Conservation (phyloP, 805 yeast genomes). For the Saccharomycopsis fibuligera region DNA sequence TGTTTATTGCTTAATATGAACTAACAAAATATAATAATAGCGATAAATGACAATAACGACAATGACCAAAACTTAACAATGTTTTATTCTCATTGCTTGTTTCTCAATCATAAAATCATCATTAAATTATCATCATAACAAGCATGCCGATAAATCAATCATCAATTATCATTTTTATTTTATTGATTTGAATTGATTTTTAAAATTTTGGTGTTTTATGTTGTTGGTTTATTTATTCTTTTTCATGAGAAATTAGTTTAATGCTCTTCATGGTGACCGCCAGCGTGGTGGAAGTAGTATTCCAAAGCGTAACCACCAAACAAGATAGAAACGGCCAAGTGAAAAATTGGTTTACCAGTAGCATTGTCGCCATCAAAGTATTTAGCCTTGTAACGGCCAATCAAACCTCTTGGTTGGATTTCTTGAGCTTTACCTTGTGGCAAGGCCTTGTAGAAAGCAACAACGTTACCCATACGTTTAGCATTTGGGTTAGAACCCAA, state of each 20-base stretch:
- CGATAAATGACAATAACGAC: no score
- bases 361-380: constrained; percentile 82
- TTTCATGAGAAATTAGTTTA: not conserved
- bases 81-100: no score
- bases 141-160: no score
- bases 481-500: constrained; percentile 94
- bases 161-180: not conserved
- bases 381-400: constrained; percentile 78
- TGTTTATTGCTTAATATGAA: no score
- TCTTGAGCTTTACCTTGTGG: constrained; percentile 91
- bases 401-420: constrained; percentile 58
- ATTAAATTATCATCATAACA: no score
- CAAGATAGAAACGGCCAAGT: constrained; percentile 62
- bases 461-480: constrained; percentile 92
- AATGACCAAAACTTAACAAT: no score
- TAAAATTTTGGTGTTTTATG: not conserved
- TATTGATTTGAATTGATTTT: not conserved
- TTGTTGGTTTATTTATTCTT: not conserved
- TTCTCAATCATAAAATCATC: no score
- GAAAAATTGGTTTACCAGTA: constrained; percentile 76
- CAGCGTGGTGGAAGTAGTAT: constrained; percentile 83
- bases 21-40: no score
- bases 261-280: constrained; percentile 26
- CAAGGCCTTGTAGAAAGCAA: constrained; percentile 88
- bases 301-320: constrained; percentile 84